A percentile compares a stretch with the other conserved stretches of the same genome.
phyloP scores from a whole-genome alignment of 768 basidiomycete species.

The Tulasnella sp. region DNA sequence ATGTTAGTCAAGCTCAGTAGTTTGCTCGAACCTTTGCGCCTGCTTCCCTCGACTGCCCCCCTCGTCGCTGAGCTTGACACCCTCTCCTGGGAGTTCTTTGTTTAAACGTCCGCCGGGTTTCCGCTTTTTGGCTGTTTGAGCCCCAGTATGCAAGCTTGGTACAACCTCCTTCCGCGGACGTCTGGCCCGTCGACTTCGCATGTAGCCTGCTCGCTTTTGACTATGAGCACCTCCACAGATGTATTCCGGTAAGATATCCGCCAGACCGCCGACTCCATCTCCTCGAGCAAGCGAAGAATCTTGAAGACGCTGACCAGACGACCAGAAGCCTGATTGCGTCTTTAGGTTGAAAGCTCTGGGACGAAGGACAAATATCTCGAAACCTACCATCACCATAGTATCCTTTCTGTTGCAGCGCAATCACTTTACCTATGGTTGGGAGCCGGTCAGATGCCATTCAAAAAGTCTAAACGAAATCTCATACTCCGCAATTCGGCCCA shows the following conservation, averaged over 20 bases:
- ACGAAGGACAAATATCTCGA: neutral
- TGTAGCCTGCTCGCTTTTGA: conserved; percentile 58
- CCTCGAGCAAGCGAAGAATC: conserved; percentile 43
- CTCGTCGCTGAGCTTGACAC: conserved; percentile 34
- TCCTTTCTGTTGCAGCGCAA: conserved; percentile 55
- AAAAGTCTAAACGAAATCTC: neutral
- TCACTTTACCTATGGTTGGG: conserved; percentile 39
- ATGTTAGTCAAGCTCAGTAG: conserved; percentile 3
- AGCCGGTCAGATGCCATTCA: neutral
- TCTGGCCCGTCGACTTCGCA: conserved; percentile 43
- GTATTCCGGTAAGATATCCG: conserved; percentile 27
- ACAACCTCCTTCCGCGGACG: conserved; percentile 31
- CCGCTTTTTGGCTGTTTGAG: conserved; percentile 52
- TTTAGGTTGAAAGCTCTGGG: neutral
- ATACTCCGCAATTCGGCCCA: conserved; percentile 45
- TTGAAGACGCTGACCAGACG: conserved; percentile 55
- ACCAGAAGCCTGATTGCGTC: conserved; percentile 56
- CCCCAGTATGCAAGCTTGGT: conserved; percentile 46
- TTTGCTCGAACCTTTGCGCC: conserved; percentile 42
- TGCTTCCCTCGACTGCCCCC: conserved; percentile 38
- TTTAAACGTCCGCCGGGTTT: conserved; percentile 63
- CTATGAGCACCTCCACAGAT: conserved; percentile 23
- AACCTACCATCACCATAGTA: conserved; percentile 71
- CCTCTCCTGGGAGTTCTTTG: conserved; percentile 29
- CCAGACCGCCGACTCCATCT: neutral